phyloP scores from a whole-genome alignment of 345 rosid species.

The Salix exigua region DNA sequence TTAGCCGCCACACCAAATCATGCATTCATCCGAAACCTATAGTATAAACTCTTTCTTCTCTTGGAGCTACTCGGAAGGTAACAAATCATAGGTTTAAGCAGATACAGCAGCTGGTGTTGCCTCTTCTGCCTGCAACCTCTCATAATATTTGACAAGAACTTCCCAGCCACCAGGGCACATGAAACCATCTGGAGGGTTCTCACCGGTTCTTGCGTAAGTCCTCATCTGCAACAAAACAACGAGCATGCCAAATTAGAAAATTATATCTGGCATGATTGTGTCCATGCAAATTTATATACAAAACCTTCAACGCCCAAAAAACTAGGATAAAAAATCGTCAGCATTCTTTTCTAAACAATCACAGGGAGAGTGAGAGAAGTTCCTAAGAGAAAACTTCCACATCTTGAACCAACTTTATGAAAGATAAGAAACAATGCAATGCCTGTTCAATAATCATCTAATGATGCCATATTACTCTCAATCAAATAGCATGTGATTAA shows the following conservation, averaged over 20 bases:
- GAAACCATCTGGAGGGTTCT: slow-evolving; percentile 93
- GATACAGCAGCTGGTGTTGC: slow-evolving; percentile 34
- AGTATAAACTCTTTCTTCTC: neutral
- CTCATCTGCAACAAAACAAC: slow-evolving; percentile 56
- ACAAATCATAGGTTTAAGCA: slow-evolving; percentile 18
- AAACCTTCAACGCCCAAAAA: neutral
- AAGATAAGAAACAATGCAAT: neutral
- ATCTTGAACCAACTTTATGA: neutral
- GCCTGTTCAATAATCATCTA: neutral
- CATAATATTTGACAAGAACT: slow-evolving; percentile 78
- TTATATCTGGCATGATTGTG: neutral
- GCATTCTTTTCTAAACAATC: neutral
- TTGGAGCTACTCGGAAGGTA: neutral
- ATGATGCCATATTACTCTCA: neutral
- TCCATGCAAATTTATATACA: neutral
- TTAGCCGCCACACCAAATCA: neutral
- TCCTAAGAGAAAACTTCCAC: neutral
- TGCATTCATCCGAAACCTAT: neutral
- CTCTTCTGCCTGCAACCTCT: slow-evolving; percentile 64
- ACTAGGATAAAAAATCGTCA: neutral
- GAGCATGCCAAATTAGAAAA: neutral
- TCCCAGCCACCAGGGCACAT: slow-evolving; percentile 96
- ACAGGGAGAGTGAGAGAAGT: neutral
- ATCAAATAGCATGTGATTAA: neutral
- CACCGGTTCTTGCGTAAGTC: slow-evolving; percentile 71